These are phyloP conservation scores for Pseudopyricularia cyperi DNA, from an alignment of 2,329 filamentous ascomycete species.

Conservation along the genomic window DNA sequence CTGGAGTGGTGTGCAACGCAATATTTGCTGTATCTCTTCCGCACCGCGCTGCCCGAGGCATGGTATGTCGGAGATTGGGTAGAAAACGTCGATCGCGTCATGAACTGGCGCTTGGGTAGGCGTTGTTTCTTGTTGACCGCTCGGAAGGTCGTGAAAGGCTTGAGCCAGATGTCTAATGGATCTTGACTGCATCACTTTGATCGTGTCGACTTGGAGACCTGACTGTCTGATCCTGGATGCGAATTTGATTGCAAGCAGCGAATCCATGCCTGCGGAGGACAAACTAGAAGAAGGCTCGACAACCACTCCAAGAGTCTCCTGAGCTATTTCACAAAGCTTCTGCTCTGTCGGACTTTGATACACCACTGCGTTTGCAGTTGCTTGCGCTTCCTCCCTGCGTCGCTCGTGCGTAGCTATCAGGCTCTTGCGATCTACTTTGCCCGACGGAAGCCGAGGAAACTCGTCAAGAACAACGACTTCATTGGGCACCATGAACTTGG, in stretches of 20 bases:
- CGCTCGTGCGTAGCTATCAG: conserved; percentile 41
- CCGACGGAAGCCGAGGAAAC: conserved; percentile 68
- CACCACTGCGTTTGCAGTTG: not conserved
- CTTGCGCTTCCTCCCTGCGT: not conserved
- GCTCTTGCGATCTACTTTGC: conserved; percentile 63
- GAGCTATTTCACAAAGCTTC: conserved; percentile 18
- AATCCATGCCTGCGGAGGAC: conserved; percentile 23
- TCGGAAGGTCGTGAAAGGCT: conserved; percentile 2
- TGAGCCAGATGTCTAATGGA: conserved; percentile 19
- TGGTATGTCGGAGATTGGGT: conserved; percentile 3
- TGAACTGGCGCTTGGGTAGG: not conserved
- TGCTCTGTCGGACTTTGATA: conserved; percentile 15
- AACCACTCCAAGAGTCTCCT: conserved; percentile 12
- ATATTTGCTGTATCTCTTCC: conserved; percentile 1
- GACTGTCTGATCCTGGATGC: conserved; percentile 48
- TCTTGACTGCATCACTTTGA: conserved; percentile 47
- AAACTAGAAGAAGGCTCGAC: conserved; percentile 17
- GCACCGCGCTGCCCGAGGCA: conserved; percentile 3
- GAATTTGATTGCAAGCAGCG: conserved; percentile 31
- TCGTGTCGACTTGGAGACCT: conserved; percentile 42
- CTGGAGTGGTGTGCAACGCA: conserved; percentile 60
- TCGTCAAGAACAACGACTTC: conserved; percentile 51
- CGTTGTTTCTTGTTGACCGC: too few species aligned
- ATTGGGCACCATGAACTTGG: conserved; percentile 69
- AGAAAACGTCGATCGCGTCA: not conserved